A percentile compares a stretch with the other conserved stretches of the same genome.
phyloP scores from a whole-genome alignment of 495 filamentous ascomycete species.

The Lepidopterella palustris region DNA sequence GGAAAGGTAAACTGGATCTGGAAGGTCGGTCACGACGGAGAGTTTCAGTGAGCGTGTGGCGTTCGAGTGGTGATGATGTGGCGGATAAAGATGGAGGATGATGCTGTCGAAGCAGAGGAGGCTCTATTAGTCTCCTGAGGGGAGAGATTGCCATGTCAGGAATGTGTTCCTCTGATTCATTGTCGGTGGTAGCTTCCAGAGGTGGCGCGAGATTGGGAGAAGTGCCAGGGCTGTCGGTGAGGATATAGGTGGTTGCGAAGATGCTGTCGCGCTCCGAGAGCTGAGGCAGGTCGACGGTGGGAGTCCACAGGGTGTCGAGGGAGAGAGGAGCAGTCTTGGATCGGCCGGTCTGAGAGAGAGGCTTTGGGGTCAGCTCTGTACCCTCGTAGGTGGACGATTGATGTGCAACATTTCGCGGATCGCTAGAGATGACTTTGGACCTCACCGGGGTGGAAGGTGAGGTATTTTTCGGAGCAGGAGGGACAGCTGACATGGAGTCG shows the following conservation, averaged over 20 bases:
- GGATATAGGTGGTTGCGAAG: constrained; percentile 55
- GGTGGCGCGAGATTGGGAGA: constrained; percentile 30
- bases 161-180: constrained; percentile 11
- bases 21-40: constrained; percentile 2
- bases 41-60: background rate
- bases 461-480: constrained; percentile 25
- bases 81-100: background rate
- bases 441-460: constrained; percentile 30
- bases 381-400: constrained; percentile 1
- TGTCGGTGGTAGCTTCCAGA: constrained; percentile 8
- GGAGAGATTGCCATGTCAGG: constrained; percentile 28
- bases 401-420: constrained; percentile 9
- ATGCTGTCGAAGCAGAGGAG: constrained; percentile 15
- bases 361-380: constrained; percentile 23
- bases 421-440: constrained; percentile 17
- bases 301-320: constrained; percentile 14
- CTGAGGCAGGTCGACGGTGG: constrained; percentile 41
- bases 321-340: constrained; percentile 26
- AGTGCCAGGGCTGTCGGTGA: constrained; percentile 48
- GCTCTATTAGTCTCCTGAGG: constrained; percentile 12
- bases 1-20: constrained; percentile 1
- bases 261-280: constrained; percentile 59
- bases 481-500: constrained; percentile 30
- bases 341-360: constrained; percentile 25
- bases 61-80: background rate